A percentile compares a stretch with the other conserved stretches of the same genome.
phyloP scores from a whole-genome alignment of 129 eudicot species.

The Tagetes patula region DNA sequence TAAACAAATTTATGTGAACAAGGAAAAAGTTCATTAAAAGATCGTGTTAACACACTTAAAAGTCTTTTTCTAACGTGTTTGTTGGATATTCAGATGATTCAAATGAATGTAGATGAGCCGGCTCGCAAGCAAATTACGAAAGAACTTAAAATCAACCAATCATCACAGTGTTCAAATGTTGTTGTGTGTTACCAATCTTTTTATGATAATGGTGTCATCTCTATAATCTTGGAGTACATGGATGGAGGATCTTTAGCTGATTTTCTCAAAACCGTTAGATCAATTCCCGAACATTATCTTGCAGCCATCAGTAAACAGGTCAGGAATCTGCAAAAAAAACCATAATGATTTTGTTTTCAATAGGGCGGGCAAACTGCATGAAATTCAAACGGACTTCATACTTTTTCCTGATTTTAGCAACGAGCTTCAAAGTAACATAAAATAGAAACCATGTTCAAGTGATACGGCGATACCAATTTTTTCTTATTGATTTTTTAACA shows the following conservation, averaged over 20 bases:
- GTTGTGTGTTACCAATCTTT: constrained; percentile 93
- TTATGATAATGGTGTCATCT: constrained; percentile 88
- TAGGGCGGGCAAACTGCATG: not conserved
- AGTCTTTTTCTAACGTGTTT: constrained; percentile 5
- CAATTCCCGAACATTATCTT: constrained; percentile 80
- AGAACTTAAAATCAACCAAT: constrained; percentile 95
- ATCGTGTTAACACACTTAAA: not conserved
- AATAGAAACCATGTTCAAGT: not conserved
- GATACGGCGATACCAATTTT: not conserved
- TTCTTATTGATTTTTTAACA: not conserved
- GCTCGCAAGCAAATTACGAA: constrained; percentile 71
- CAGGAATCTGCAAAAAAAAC: not conserved
- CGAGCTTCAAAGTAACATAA: not conserved
- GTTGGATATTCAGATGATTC: constrained; percentile 65
- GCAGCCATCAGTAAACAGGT: constrained; percentile 98
- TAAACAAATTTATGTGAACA: not conserved
- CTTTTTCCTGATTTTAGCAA: constrained; percentile 4
- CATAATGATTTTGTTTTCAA: no score
- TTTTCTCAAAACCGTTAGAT: constrained; percentile 67
- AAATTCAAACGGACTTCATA: not conserved
- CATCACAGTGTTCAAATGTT: constrained; percentile 78
- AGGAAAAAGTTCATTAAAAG: not conserved
- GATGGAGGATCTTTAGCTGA: constrained; percentile 98
- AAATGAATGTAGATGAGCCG: constrained; percentile 80
- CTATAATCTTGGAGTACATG: constrained; percentile 96